A percentile compares a stretch with the other conserved stretches of the same genome.
phyloP scores from a whole-genome alignment of 345 rosid species.

The Anastatica hierochuntica region DNA sequence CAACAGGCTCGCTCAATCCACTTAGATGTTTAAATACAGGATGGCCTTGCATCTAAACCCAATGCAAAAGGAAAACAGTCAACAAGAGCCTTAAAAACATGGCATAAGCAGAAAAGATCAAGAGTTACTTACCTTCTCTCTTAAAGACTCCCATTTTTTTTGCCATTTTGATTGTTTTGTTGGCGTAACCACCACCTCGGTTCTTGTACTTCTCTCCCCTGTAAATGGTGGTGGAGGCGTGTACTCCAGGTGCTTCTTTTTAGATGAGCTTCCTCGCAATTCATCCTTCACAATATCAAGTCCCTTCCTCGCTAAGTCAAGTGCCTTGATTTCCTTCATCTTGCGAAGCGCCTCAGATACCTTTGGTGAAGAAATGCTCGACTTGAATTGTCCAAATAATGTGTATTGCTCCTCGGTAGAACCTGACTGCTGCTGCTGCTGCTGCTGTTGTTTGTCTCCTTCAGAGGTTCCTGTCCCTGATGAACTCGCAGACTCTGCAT shows the following conservation, averaged over 20 bases:
- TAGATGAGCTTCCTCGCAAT: conserved; percentile 48
- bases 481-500: conserved; percentile 33
- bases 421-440: conserved; percentile 33
- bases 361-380: conserved; percentile 55
- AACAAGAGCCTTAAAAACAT: neutral
- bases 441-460: conserved; percentile 35
- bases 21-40: conserved; percentile 57
- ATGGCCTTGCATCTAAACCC: conserved; percentile 56
- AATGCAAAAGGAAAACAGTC: neutral
- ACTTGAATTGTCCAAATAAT: conserved; percentile 58
- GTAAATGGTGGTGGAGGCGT: conserved; percentile 53
- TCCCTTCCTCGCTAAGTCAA: conserved; percentile 79
- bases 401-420: conserved; percentile 39
- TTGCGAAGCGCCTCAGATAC: conserved; percentile 49
- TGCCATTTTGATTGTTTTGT: conserved; percentile 62
- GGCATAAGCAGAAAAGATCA: conserved; percentile 1
- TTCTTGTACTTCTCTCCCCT: conserved; percentile 72
- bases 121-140: conserved; percentile 39
- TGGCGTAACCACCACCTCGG: conserved; percentile 57
- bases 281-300: conserved; percentile 86
- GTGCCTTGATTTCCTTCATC: conserved; percentile 58
- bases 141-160: conserved; percentile 63
- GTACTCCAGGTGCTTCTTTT: conserved; percentile 74
- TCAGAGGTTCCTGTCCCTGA: conserved; percentile 36
- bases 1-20: conserved; percentile 80